Base-by-base conservation (phyloP, 371 early-diverging fungal genomes). In the Syncephalastrum monosporum region DNA sequence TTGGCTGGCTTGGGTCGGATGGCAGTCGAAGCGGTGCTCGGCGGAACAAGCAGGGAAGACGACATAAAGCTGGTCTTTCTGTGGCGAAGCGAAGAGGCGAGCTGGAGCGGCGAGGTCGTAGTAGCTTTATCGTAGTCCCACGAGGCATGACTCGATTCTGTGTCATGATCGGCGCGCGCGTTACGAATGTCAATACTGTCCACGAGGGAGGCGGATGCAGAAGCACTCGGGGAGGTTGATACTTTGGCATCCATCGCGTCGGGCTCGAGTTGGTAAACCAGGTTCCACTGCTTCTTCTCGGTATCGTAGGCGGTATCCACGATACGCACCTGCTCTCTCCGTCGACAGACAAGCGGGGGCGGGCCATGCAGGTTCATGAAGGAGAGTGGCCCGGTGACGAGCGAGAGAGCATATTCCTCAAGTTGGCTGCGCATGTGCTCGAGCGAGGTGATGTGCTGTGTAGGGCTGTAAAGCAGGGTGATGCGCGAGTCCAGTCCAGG, bases 1-100 rank as follows among this genome's bases (percentile, higher is more conserved):
- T 33, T 33, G 38, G 8, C 10, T 33, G 12, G 8, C 10, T 42
- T 42, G 38, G 53, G 19, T 10, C 27, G 53, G 6, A 45, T 50
- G 19, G 25, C 50, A 5, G 23, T 14, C 24, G 43, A 24, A 47
- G 57, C n/a, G 12, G 46, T 49, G 4, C 50, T 50, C 5, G 55
- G 59, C 42, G 48, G 57, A 14, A 45, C 57, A 52, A 65, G 8
- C 4, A 68, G 43, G 2, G 66, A 61, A 13, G 74, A 67, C 4
- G 69, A 54, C 57, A 68, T 49, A 33, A 69, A 66, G n/a, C 61
- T 61, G 33, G 56, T 60, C 33, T 60, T 67, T 41, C 68, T 57
- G 45, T 62, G 41, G 13, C 64, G 46, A 8, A 55, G 38, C 2
- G 38, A 33, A 2, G 38, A 33, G 10, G 38, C 38, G 38, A 33